A percentile compares a stretch with the other conserved stretches of the same genome.
phyloP scores from a whole-genome alignment of 495 filamentous ascomycete species.

The Cercophora scortea region DNA sequence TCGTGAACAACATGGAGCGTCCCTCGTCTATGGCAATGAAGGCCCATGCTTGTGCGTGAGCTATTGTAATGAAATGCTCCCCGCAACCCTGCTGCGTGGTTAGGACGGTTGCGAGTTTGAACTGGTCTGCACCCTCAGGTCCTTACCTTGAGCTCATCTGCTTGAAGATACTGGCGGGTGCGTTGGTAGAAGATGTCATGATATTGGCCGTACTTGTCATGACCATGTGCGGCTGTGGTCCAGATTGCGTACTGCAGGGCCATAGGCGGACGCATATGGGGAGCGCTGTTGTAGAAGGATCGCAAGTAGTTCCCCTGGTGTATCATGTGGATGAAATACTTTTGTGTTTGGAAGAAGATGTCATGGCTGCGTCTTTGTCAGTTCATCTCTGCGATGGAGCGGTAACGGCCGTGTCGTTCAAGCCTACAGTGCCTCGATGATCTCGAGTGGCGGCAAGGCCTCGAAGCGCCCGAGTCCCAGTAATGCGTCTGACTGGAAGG shows the following conservation, averaged over 20 bases:
- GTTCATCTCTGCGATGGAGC: not conserved
- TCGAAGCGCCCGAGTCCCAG: conserved; percentile 35
- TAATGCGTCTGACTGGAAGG: conserved; percentile 12
- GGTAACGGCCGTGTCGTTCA: not conserved
- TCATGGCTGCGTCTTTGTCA: conserved; percentile 23
- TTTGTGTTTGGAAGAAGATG: conserved; percentile 31
- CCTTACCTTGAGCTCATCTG: conserved; percentile 39
- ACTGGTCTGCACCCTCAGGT: not conserved
- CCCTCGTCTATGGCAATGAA: conserved; percentile 36
- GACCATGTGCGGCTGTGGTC: conserved; percentile 28
- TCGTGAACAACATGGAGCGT: conserved; percentile 33
- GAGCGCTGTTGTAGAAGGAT: conserved; percentile 28
- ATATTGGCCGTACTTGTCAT: conserved; percentile 30
- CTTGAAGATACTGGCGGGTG: conserved; percentile 40
- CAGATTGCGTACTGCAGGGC: conserved; percentile 43
- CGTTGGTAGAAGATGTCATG: conserved; percentile 39
- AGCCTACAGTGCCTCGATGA: conserved; percentile 42
- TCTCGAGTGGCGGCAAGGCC: conserved; percentile 32
- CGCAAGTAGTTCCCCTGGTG: conserved; percentile 32
- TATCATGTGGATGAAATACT: conserved; percentile 31
- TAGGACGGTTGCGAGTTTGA: not conserved
- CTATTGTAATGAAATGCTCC: conserved; percentile 38
- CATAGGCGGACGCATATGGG: conserved; percentile 41
- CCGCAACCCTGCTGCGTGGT: conserved; percentile 23
- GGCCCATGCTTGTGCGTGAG: conserved; percentile 40